Percentiles rank a stretch among this genome's conserved stretches.
phyloP scores from a whole-genome alignment of 1,284 basidiomycete genomes.

The Cutaneotrichosporon sp. region DNA sequence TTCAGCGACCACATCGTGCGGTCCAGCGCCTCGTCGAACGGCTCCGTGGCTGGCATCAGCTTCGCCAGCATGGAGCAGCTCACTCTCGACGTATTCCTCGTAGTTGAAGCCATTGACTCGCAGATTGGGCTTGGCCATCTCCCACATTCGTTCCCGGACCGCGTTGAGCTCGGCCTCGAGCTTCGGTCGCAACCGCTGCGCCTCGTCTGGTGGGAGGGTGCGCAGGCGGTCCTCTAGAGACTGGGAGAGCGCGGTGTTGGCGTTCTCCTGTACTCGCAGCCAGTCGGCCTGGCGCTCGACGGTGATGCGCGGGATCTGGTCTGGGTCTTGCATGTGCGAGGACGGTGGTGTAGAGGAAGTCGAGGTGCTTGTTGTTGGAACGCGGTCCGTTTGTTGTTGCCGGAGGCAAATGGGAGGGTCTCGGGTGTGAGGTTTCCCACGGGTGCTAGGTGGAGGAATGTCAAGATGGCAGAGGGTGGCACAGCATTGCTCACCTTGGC shows the following conservation, averaged over 20 bases:
- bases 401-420: background rate
- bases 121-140: constrained; percentile 67
- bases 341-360: background rate
- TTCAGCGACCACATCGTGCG: constrained; percentile 69
- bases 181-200: constrained; percentile 37
- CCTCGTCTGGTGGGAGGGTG: constrained; percentile 40
- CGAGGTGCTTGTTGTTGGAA: background rate
- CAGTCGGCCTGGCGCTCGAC: constrained; percentile 49
- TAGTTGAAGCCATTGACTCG: constrained; percentile 76
- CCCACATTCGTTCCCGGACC: constrained; percentile 54
- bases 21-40: constrained; percentile 77
- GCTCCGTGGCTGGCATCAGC: constrained; percentile 62
- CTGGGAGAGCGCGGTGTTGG: constrained; percentile 27
- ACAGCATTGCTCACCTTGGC: too few relatives aligned
- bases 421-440: background rate
- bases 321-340: background rate
- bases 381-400: constrained; percentile 2
- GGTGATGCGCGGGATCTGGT: constrained; percentile 22
- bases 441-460: background rate
- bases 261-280: constrained; percentile 44
- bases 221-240: constrained; percentile 41
- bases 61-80: too few relatives aligned
- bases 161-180: constrained; percentile 41
- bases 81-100: constrained; percentile 62
- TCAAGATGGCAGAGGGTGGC: background rate